Evolutionary conservation across 2,329 filamentous ascomycete genomes (phyloP).

Genomic region (Shiraia bambusicola): DNA sequence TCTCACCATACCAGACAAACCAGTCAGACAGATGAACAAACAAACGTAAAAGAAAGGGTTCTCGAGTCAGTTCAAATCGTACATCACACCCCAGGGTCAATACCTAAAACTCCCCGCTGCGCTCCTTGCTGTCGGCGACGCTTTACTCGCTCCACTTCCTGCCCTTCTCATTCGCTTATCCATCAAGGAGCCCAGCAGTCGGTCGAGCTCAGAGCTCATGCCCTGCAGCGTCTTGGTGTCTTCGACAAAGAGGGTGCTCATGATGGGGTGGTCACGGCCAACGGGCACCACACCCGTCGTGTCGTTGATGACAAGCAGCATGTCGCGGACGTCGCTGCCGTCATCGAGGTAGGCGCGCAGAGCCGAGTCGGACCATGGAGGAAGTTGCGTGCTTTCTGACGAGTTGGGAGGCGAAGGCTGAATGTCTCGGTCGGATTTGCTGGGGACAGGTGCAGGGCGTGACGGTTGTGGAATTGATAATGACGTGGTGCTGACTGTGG

Average conservation of each 20-base stretch:
- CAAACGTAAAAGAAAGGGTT: too few species aligned
- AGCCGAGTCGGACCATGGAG: conserved; percentile 83
- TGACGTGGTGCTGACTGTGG: conserved; percentile 16
- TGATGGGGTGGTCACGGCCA: conserved; percentile 81
- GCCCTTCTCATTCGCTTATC: conserved; percentile 45
- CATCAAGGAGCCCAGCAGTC: conserved; percentile 81
- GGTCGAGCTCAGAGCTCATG: conserved; percentile 87
- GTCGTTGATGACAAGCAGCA: conserved; percentile 89
- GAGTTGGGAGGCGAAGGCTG: conserved; percentile 32
- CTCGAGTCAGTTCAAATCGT: too few species aligned
- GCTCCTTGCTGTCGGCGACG: not conserved
- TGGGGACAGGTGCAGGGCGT: conserved; percentile 42
- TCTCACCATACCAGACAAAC: too few species aligned
- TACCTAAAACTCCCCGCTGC: not conserved
- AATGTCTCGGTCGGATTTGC: conserved; percentile 17
- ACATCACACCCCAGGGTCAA: too few species aligned
- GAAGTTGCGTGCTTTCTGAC: conserved; percentile 54
- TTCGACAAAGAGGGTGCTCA: conserved; percentile 76
- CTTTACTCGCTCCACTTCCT: conserved; percentile 13
- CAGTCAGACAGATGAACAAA: too few species aligned
- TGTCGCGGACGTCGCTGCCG: conserved; percentile 81
- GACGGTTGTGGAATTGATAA: conserved; percentile 28
- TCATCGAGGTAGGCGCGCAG: conserved; percentile 90
- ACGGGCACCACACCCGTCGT: conserved; percentile 80
- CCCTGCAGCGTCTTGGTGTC: conserved; percentile 83